A percentile compares a stretch with the other conserved stretches of the same genome.
Conservation (phyloP, 129 eudicot species). For the Apium graveolens region DNA sequence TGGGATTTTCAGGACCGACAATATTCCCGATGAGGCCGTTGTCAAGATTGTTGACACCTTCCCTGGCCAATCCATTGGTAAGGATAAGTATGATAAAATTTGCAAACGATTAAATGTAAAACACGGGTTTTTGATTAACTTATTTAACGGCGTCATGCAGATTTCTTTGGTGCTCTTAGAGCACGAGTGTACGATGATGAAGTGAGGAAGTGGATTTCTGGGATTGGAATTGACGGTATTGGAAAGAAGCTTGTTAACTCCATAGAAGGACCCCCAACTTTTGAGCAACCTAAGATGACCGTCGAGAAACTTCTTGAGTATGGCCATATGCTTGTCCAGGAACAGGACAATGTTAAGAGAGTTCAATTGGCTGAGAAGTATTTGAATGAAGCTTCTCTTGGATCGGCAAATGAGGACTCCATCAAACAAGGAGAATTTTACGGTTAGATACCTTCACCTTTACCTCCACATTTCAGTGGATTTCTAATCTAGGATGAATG, state of each 20-base stretch:
- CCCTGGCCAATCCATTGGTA: constrained; percentile 35
- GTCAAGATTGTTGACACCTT: constrained; percentile 80
- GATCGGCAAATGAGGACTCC: constrained; percentile 78
- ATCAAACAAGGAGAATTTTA: constrained; percentile 63
- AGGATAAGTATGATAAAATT: not conserved
- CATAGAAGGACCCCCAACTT: constrained; percentile 70
- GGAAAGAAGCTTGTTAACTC: constrained; percentile 97
- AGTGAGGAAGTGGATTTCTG: constrained; percentile 61
- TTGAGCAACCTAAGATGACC: constrained; percentile 84
- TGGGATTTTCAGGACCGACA: constrained; percentile 72
- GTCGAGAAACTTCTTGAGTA: constrained; percentile 47
- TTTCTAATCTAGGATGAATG: not conserved
- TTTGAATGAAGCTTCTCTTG: constrained; percentile 67
- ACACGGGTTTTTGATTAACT: not conserved
- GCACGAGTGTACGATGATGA: constrained; percentile 86
- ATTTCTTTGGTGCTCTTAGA: constrained; percentile 98
- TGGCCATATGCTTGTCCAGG: constrained; percentile 50
- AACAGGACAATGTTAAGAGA: constrained; percentile 96
- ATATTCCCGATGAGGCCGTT: constrained; percentile 35
- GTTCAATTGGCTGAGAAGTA: constrained; percentile 86
- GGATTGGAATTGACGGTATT: constrained; percentile 39
- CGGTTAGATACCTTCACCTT: constrained; percentile 32
- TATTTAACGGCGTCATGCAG: constrained; percentile 23
- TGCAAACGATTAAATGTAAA: not conserved
- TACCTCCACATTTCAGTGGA: not conserved